Percentiles rank a stretch among this genome's conserved stretches.
Conservation (phyloP, 164 flowering plant genomes). For the Buxus sempervirens region DNA sequence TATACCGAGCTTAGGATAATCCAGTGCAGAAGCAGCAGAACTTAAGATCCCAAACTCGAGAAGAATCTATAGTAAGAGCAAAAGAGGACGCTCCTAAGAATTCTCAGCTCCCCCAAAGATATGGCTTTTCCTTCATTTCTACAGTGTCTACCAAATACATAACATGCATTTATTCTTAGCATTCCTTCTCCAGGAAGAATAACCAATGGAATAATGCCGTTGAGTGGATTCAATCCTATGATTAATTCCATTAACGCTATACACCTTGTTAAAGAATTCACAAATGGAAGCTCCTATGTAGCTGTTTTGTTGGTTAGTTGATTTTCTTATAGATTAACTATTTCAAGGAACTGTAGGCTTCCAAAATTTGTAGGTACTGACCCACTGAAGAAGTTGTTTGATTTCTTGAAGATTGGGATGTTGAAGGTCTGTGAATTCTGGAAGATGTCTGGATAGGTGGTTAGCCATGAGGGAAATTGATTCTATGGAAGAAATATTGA, state of each 20-base stretch:
- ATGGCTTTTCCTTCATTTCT: no score
- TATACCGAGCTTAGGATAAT: no score
- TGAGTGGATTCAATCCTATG: background rate
- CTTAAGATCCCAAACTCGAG: no score
- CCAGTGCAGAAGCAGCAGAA: no score
- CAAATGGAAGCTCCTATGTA: background rate
- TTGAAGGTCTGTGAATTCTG: background rate
- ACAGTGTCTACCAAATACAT: no score
- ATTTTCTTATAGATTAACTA: background rate
- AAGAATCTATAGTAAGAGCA: no score
- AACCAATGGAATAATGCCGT: no score
- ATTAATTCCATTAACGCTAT: background rate
- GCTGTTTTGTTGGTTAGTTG: background rate
- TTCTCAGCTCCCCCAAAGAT: no score
- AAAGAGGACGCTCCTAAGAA: no score
- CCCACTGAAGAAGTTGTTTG: background rate
- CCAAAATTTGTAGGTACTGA: constrained; percentile 5
- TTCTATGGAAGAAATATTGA: background rate
- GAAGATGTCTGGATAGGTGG: background rate
- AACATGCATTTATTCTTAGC: no score
- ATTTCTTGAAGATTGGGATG: background rate
- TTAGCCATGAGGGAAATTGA: background rate
- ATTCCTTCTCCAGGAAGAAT: no score
- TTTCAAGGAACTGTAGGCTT: background rate
- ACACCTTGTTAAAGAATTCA: no score